Base-by-base conservation (phyloP, 2,329 filamentous ascomycete genomes). In the Diaporthe ampelina region DNA sequence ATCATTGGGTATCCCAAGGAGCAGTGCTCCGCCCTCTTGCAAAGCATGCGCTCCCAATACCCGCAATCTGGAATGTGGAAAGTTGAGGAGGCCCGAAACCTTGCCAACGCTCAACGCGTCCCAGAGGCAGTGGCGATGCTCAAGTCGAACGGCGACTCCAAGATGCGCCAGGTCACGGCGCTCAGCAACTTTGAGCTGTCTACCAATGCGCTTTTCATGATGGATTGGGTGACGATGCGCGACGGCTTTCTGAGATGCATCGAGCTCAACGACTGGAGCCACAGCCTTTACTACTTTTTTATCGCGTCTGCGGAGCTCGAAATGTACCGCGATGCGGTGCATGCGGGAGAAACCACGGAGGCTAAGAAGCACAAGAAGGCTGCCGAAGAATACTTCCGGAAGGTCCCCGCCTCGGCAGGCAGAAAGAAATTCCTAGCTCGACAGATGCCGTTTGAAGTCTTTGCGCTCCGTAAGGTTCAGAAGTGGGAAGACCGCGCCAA, bases 391-490 rank as follows among this genome's bases (percentile, higher is more conserved):
- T 89, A 93, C 67, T 87, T 98, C 77, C 88, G 90, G 54, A 93
- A 92, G 79, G 94, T 93, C 0, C 93, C 94, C 0, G 88, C 90
- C 0, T 88, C 94, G 67, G 92, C 94, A 0, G 95, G 95, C 52
- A 95, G 94, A 84, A 98, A 97, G 85, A 91, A 91, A 54, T 94
- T 99, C 82, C 94, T 98, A 93, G 93, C 94, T 0, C 91, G 93
- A 29, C 94, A 97, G 79, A 87, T 98, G 15, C 97, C 97, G 0
- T 95, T 99, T 76, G 97, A 99, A 81, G 86, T 93, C 5, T 98
- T 97, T 79, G 91, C 97, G 17, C 87, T 90, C 70, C 91, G 95
- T 74, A 98, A 98, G 85, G 84, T 98, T 19, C 88, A 91, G 72
- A 98, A 97, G 82, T 98, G 95, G 95, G 93, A 97, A 79, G 91